These are phyloP conservation scores for Nannochloropsis salina DNA, from an alignment of 108 stramenopile species.

Conservation along the genomic window DNA sequence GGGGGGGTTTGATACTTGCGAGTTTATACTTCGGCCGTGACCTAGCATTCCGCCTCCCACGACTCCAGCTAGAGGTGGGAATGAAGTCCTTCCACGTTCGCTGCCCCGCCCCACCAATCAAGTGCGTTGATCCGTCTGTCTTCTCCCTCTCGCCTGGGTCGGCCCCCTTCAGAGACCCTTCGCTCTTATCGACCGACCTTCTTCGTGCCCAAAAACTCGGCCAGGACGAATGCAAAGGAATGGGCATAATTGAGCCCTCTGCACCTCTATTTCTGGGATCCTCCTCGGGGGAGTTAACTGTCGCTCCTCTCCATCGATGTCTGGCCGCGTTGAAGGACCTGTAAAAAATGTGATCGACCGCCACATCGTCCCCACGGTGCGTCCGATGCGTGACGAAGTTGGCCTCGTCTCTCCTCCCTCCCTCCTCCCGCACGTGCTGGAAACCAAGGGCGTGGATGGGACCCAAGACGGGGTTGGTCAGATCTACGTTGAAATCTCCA, in stretches of 20 bases:
- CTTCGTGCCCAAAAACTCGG: neutral
- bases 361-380: constrained; percentile 9
- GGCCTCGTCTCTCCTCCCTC: neutral
- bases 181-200: neutral
- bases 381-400: neutral
- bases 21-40: neutral
- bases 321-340: neutral
- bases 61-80: neutral
- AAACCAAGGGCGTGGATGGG: constrained; percentile 5
- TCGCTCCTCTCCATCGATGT: neutral
- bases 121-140: neutral
- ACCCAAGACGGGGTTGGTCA: neutral
- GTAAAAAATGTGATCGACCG: neutral
- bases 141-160: neutral
- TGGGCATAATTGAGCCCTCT: too few species aligned
- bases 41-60: neutral
- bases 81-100: neutral
- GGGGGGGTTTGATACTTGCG: too few species aligned
- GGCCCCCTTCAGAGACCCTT: too few species aligned
- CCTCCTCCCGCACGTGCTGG: neutral
- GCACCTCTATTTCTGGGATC: too few species aligned
- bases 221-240: neutral
- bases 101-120: neutral
- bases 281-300: too few species aligned
- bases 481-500: neutral